Base-by-base conservation (phyloP, 75 land plant species). In the Selaginella tamariscina region DNA sequence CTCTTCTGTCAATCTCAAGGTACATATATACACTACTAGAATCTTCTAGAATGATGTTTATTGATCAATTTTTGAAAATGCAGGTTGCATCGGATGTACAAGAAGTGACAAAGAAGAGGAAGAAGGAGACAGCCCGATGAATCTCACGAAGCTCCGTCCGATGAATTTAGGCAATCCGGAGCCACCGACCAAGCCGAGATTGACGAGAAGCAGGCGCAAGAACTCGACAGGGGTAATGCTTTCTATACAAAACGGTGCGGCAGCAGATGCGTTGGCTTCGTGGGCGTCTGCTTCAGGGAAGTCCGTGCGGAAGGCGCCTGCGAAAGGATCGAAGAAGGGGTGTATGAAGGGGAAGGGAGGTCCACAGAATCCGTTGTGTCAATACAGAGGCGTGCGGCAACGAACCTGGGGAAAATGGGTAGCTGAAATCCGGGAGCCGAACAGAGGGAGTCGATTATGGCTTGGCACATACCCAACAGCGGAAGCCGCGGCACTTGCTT, bases 381-480 rank as follows among this genome's bases (percentile, higher is more conserved):
- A 67, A n/a, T 83, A 70, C 78, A 72, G 78, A 44, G 86, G 86
- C 0, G 86, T 83, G 2, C 54, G 86, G 65, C 86, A 83, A 65
- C 49, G 86, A 55, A 83, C 86, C 11, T 83, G 86, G 86, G 86
- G 86, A 0, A 83, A 83, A 63, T 83, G 85, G 85, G 85, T 83
- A 15, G 85, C 85, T 2, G 85, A 83, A 63, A 83, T 83, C 39
- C 74, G 86, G 1, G 86, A 83, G 74, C 86, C 86, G 18, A 81
- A 83, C 33, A 59, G 81, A 20, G 85, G 85, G 0, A 56, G 77
- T 22, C 77, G 86, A 32, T 76, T 83, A 23, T 83, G 86, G 86
- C 75, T 83, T 27, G 86, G 86, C 62, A 83, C 86, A 22, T 83
- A 81, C 70, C 44, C 49, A 70, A 83, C 81, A 20, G 64, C 86